Base-by-base conservation (phyloP, 179 eudicot genomes). In the Spinacia oleracea region DNA sequence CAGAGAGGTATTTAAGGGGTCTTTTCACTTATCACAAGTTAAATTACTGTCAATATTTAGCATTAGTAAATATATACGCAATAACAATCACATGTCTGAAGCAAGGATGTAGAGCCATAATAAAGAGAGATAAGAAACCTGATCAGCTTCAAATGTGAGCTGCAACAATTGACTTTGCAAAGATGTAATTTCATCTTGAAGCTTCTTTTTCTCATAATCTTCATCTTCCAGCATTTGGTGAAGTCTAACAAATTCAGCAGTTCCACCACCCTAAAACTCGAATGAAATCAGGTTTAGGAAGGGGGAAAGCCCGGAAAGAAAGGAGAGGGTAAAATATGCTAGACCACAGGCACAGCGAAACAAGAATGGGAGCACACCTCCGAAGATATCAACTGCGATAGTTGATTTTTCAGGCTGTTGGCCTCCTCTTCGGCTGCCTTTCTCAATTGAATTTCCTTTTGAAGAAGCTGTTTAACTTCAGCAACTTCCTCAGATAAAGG, bases 371-470 rank as follows among this genome's bases (percentile, higher is more conserved):
- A 75, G 31, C 84, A 79, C 82, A 91, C 98, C 91, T 88, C 95
- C 3, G 84, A 80, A 55, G 85, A 84, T 77, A 87, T 81, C 84
- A 79, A 84, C 82, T 82, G 87, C 29, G 73, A 58, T 55, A 94
- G 82, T 78, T 91, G 96, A 86, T 75, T 77, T 81, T 84, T 94
- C 50, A 96, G 89, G 80, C 84, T 83, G 53, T 78, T 69, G 55
- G 88, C 85, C 88, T 96, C 97, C 74, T 87, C 97, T 86, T 96
- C 99, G 53, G 97, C 99, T 50, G 84, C 84, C 84, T 88, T 91
- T 70, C 98, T 83, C 65, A 83, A 77, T 63, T 76, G 79, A 58
- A 70, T 81, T 88, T 93, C 98, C 79, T 88, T 87, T 76, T 90
- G 87, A 83, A 96, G 96, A 86, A 83, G 77, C 78, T 58, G 81